These are phyloP conservation scores for Sphagnum contortum DNA, from an alignment of 225 moss, liverwort and hornwort species.

Conservation along the genomic window DNA sequence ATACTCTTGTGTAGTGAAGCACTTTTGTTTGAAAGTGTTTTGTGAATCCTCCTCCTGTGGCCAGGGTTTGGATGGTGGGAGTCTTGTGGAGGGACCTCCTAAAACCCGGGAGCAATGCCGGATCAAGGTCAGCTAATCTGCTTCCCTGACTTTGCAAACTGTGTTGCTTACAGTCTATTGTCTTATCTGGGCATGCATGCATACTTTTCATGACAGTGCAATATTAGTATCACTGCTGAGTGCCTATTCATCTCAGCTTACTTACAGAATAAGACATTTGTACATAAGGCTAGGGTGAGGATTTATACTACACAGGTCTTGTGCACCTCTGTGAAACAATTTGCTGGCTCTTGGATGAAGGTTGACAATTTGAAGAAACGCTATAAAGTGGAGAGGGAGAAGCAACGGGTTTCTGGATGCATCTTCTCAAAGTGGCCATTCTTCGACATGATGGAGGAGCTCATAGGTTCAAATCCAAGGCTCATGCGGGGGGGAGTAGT, in stretches of 20 bases:
- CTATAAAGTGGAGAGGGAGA: slow-evolving; percentile 43
- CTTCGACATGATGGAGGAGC: slow-evolving; percentile 44
- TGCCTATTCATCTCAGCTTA: no score
- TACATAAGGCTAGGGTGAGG: no score
- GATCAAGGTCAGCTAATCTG: slow-evolving; percentile 23
- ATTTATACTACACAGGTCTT: no score
- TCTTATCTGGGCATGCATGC: no score
- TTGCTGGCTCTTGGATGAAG: slow-evolving; percentile 1
- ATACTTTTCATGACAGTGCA: no score
- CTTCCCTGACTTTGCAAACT: no score
- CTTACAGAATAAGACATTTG: no score
- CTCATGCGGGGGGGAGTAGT: slow-evolving; percentile 14
- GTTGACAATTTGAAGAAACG: slow-evolving; percentile 47
- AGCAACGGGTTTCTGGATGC: slow-evolving; percentile 31
- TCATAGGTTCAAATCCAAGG: slow-evolving; percentile 39
- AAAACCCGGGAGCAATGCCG: slow-evolving; percentile 60
- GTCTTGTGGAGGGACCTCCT: slow-evolving; percentile 26
- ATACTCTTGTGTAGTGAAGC: no score
- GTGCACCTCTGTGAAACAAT: no score
- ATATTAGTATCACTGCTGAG: no score
- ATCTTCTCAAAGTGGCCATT: slow-evolving; percentile 35
- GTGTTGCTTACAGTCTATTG: no score
- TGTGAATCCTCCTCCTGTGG: not conserved
- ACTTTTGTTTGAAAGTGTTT: no score
- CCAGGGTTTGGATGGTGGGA: slow-evolving; percentile 21